A percentile compares a stretch with the other conserved stretches of the same genome.
These are phyloP conservation scores for Cladophialophora bantiana DNA, from an alignment of 2,329 filamentous ascomycete genomes.

Conservation along the genomic window DNA sequence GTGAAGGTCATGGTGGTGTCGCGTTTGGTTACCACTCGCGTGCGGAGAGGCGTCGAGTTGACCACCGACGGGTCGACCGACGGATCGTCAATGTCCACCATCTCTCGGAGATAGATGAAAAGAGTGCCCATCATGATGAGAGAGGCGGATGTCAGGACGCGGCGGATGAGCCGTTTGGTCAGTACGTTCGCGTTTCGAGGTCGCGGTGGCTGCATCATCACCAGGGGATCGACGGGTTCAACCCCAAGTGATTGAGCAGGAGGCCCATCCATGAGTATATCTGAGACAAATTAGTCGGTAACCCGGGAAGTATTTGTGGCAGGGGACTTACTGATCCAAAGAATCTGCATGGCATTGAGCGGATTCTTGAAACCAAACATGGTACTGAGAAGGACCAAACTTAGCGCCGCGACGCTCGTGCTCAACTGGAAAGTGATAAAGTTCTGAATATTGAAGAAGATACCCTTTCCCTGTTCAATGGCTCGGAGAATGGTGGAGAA, in stretches of 20 bases:
- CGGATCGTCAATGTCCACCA: constrained; percentile 71
- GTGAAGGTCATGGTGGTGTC: constrained; percentile 99
- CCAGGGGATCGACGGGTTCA: constrained; percentile 89
- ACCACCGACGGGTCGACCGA: constrained; percentile 42
- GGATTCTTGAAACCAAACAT: constrained; percentile 93
- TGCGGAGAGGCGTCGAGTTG: constrained; percentile 37
- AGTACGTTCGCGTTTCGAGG: constrained; percentile 87
- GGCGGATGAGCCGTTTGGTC: constrained; percentile 79
- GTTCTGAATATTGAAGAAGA: constrained; percentile 99
- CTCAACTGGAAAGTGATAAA: constrained; percentile 98
- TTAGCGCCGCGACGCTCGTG: constrained; percentile 91
- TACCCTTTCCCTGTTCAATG: constrained; percentile 98
- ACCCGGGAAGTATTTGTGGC: not conserved
- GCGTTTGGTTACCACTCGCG: constrained; percentile 78
- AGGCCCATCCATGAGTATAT: constrained; percentile 99
- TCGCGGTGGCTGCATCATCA: constrained; percentile 90
- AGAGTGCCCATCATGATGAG: constrained; percentile 95
- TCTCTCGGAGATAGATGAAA: constrained; percentile 88
- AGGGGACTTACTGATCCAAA: constrained; percentile 88
- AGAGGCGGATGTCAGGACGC: constrained; percentile 83
- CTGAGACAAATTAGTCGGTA: constrained; percentile 57
- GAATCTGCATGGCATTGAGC: constrained; percentile 98
- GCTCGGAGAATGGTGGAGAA: constrained; percentile 90
- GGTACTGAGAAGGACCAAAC: constrained; percentile 89
- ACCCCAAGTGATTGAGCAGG: constrained; percentile 97